A percentile compares a stretch with the other conserved stretches of the same genome.
Conservation (phyloP, 768 basidiomycete genomes). For the Clitopilus hobsonii region DNA sequence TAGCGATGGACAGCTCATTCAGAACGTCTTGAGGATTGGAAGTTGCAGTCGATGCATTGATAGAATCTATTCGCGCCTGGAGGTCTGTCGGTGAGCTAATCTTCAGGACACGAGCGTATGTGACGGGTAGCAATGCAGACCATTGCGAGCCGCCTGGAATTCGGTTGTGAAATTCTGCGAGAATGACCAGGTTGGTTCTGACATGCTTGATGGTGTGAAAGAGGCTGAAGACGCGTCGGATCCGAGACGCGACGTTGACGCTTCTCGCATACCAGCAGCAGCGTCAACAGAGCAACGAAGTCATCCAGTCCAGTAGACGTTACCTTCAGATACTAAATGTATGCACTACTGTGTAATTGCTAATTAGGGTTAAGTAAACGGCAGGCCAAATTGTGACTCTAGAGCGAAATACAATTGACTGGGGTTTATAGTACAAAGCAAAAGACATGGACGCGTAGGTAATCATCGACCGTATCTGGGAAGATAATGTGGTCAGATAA, state of each 20-base stretch:
- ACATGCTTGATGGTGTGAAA: slow-evolving; percentile 13
- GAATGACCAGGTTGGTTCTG: slow-evolving; percentile 36
- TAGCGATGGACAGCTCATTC: slow-evolving; percentile 40
- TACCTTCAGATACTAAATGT: too few species aligned
- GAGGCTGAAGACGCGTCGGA: neutral
- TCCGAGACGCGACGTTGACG: too few species aligned
- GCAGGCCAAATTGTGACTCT: too few species aligned
- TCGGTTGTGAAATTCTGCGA: slow-evolving; percentile 44
- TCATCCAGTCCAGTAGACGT: too few species aligned
- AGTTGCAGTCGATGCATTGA: slow-evolving; percentile 22
- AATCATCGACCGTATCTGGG: slow-evolving; percentile 34
- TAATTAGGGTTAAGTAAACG: too few species aligned
- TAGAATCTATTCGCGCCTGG: slow-evolving; percentile 36
- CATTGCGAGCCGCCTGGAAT: slow-evolving; percentile 46
- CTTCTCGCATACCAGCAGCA: too few species aligned
- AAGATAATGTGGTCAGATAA: neutral
- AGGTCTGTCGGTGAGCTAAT: slow-evolving; percentile 34
- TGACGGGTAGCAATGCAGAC: slow-evolving; percentile 29
- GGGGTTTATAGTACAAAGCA: neutral
- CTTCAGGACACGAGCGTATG: slow-evolving; percentile 14
- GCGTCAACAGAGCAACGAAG: too few species aligned
- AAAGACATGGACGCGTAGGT: neutral
- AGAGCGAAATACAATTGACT: neutral
- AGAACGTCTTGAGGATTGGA: slow-evolving; percentile 29
- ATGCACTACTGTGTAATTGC: too few species aligned